These are phyloP conservation scores for Yarrowia osloensis DNA, from an alignment of 805 yeast genomes.

Conservation along the genomic window DNA sequence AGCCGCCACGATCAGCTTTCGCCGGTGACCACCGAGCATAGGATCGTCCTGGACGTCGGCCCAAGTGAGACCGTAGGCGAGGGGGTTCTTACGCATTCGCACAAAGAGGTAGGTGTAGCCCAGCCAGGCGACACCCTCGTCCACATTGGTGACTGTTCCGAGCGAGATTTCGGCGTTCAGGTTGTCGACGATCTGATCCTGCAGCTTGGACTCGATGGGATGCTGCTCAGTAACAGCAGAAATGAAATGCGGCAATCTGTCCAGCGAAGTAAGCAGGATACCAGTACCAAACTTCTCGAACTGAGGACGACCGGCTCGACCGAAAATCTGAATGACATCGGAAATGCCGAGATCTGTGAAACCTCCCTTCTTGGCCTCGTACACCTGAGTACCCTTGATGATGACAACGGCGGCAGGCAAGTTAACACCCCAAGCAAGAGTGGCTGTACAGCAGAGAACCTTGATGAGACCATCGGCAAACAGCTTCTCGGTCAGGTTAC, in stretches of 20 bases:
- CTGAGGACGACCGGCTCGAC: constrained; percentile 99
- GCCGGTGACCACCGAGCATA: constrained; percentile 66
- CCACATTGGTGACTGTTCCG: constrained; percentile 92
- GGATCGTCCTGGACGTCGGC: constrained; percentile 83
- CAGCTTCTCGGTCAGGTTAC: constrained; percentile 86
- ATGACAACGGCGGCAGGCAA: constrained; percentile 97
- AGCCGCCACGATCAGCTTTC: constrained; percentile 74
- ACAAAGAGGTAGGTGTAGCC: constrained; percentile 95
- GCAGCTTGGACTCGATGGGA: constrained; percentile 86
- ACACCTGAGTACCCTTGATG: constrained; percentile 94
- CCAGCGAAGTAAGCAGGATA: constrained; percentile 79
- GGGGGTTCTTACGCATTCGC: constrained; percentile 91
- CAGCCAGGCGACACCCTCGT: constrained; percentile 96
- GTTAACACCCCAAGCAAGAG: constrained; percentile 99
- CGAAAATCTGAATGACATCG: constrained; percentile 96
- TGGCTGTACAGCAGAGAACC: constrained; percentile 93
- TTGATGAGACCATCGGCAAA: constrained; percentile 82
- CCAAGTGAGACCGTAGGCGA: constrained; percentile 90
- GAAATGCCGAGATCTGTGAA: constrained; percentile 90
- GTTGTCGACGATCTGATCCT: constrained; percentile 81
- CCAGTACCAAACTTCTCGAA: constrained; percentile 92
- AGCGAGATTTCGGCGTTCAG: constrained; percentile 94
- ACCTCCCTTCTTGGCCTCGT: constrained; percentile 94
- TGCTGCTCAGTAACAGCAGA: constrained; percentile 88
- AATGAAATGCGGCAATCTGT: constrained; percentile 83